These are phyloP conservation scores for Plantago ovata DNA, from an alignment of 257 asterid species.

Conservation along the genomic window DNA sequence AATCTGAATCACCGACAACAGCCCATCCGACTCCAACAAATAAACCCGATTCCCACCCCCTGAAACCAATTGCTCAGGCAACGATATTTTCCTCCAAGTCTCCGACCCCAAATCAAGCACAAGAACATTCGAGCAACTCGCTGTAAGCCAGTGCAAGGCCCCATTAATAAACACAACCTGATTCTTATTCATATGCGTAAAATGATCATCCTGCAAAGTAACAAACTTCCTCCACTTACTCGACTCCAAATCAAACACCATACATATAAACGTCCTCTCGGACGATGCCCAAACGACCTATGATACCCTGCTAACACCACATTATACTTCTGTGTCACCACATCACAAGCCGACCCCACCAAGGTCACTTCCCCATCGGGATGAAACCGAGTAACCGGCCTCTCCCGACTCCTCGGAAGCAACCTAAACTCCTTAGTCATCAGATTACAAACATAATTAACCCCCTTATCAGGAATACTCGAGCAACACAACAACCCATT, in stretches of 20 bases:
- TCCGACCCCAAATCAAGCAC: slow-evolving; percentile 64
- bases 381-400: slow-evolving; percentile 65
- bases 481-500: slow-evolving; percentile 84
- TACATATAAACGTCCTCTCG: slow-evolving; percentile 56
- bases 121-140: slow-evolving; percentile 56
- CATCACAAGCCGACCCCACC: slow-evolving; percentile 69
- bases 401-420: slow-evolving; percentile 71
- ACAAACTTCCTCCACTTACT: slow-evolving; percentile 78
- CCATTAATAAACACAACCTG: slow-evolving; percentile 67
- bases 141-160: slow-evolving; percentile 81
- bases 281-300: slow-evolving; percentile 69
- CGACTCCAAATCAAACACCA: slow-evolving; percentile 68
- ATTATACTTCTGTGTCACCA: slow-evolving; percentile 38
- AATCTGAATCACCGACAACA: slow-evolving; percentile 68
- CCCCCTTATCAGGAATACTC: slow-evolving; percentile 75
- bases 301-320: slow-evolving; percentile 88
- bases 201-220: slow-evolving; percentile 64
- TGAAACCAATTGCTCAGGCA: slow-evolving; percentile 45
- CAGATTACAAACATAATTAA: slow-evolving; percentile 85
- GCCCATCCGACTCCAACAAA: slow-evolving; percentile 74
- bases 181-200: slow-evolving; percentile 72
- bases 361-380: slow-evolving; percentile 85
- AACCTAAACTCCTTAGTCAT: slow-evolving; percentile 61
- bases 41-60: slow-evolving; percentile 57
- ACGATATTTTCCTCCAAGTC: slow-evolving; percentile 54